phyloP scores from a whole-genome alignment of 306 rosid species.

The cucumber (Cucumis sativus) region DNA sequence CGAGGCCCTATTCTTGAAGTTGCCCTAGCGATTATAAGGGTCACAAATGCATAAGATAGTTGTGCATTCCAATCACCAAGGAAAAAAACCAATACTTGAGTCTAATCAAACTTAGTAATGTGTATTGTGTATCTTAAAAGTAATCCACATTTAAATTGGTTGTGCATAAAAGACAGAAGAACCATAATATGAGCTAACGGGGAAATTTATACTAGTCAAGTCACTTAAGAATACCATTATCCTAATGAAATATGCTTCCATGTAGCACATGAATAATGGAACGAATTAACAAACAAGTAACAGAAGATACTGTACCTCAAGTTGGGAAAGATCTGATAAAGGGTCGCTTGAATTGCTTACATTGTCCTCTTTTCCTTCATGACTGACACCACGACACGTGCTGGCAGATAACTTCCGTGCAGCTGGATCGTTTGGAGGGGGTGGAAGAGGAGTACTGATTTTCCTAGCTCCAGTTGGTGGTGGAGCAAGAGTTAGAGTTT shows the following conservation, averaged over 20 bases:
- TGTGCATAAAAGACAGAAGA: background rate
- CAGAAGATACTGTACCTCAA: slow-evolving; percentile 45
- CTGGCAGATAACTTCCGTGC: slow-evolving; percentile 45
- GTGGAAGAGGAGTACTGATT: slow-evolving; percentile 79
- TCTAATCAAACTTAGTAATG: background rate
- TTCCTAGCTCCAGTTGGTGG: slow-evolving; percentile 68
- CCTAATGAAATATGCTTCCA: background rate
- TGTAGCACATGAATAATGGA: background rate
- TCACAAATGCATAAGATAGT: background rate
- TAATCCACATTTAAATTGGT: background rate
- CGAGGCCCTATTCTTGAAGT: background rate
- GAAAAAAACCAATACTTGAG: background rate
- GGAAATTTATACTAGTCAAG: background rate
- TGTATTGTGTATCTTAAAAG: background rate
- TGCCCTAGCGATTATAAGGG: background rate
- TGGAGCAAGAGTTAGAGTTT: slow-evolving; percentile 63
- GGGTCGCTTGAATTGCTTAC: slow-evolving; percentile 36
- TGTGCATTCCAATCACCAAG: background rate
- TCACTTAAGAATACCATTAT: background rate
- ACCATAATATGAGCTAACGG: background rate
- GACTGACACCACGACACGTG: slow-evolving; percentile 14
- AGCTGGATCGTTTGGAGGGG: slow-evolving; percentile 90
- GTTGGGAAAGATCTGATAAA: slow-evolving; percentile 80
- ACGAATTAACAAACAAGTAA: background rate
- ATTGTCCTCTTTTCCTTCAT: slow-evolving; percentile 28